Conservation (phyloP, 345 rosid genomes). For the Aethionema arabicum region DNA sequence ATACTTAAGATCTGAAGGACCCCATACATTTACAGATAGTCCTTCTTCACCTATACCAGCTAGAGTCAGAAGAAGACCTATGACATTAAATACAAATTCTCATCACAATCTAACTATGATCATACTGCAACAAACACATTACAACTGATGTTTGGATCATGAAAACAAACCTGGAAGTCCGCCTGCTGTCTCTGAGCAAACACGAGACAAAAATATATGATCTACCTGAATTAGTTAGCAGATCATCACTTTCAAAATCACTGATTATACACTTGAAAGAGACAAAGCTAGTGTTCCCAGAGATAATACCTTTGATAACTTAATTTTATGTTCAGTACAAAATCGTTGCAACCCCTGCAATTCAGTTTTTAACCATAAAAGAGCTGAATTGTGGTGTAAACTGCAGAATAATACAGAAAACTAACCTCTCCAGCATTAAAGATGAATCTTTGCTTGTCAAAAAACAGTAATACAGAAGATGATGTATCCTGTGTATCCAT, state of each 20-base stretch:
- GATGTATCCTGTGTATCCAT: conserved; percentile 99
- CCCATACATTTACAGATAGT: conserved; percentile 90
- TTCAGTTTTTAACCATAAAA: neutral
- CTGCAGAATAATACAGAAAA: neutral
- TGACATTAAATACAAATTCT: conserved; percentile 19
- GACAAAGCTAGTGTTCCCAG: neutral
- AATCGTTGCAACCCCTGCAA: conserved; percentile 90
- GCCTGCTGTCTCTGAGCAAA: conserved; percentile 94
- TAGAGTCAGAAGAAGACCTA: conserved; percentile 87
- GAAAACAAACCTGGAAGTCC: conserved; percentile 86
- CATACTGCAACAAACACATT: neutral
- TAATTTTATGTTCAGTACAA: conserved; percentile 93
- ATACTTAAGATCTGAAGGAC: conserved; percentile 91
- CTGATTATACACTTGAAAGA: conserved; percentile 12
- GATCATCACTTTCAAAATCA: conserved; percentile 20
- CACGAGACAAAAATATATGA: conserved; percentile 95
- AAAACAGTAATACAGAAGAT: conserved; percentile 93
- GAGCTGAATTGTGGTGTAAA: no score
- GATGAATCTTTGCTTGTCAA: conserved; percentile 92
- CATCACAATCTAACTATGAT: conserved; percentile 10
- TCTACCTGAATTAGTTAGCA: conserved; percentile 59
- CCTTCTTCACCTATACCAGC: conserved; percentile 96
- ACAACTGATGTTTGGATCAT: conserved; percentile 5
- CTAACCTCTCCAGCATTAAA: conserved; percentile 98
- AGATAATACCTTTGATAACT: conserved; percentile 75